Percentiles rank a stretch among this genome's conserved stretches.
Conservation (phyloP, 176 grass and related monocot species). For the Leersia perrieri region DNA sequence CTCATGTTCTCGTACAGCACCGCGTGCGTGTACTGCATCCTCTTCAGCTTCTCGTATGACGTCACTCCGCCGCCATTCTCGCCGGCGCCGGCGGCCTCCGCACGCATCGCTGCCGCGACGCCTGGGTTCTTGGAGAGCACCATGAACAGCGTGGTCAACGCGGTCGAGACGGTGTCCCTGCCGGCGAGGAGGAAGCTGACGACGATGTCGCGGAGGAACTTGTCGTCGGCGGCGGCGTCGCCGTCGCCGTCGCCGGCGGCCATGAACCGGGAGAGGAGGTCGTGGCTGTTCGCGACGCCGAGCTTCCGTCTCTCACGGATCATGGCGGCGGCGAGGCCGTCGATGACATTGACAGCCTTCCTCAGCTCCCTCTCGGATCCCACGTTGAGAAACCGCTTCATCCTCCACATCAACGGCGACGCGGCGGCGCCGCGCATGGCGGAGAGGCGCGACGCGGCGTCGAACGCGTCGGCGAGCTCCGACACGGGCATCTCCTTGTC, state of each 20-base stretch:
- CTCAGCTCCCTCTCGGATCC: conserved; percentile 69
- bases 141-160: conserved; percentile 70
- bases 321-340: conserved; percentile 50
- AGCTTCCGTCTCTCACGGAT: conserved; percentile 59
- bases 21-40: conserved; percentile 53
- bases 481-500: conserved; percentile 45
- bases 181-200: conserved; percentile 83
- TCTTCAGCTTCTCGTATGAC: conserved; percentile 35
- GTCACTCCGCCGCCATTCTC: no score
- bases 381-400: conserved; percentile 59
- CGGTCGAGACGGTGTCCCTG: conserved; percentile 70
- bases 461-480: conserved; percentile 59
- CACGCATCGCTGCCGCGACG: conserved; percentile 36
- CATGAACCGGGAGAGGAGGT: conserved; percentile 87
- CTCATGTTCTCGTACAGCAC: conserved; percentile 72
- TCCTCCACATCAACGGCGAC: conserved; percentile 56
- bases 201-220: conserved; percentile 82
- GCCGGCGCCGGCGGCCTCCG: conserved; percentile 31
- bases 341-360: conserved; percentile 42
- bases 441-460: conserved; percentile 49
- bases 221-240: conserved; percentile 43
- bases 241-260: background rate
- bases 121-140: conserved; percentile 54
- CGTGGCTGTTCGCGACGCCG: conserved; percentile 42
- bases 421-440: conserved; percentile 38